Base-by-base conservation (phyloP, 345 rosid genomes). In the Capsella bursapastoris region DNA sequence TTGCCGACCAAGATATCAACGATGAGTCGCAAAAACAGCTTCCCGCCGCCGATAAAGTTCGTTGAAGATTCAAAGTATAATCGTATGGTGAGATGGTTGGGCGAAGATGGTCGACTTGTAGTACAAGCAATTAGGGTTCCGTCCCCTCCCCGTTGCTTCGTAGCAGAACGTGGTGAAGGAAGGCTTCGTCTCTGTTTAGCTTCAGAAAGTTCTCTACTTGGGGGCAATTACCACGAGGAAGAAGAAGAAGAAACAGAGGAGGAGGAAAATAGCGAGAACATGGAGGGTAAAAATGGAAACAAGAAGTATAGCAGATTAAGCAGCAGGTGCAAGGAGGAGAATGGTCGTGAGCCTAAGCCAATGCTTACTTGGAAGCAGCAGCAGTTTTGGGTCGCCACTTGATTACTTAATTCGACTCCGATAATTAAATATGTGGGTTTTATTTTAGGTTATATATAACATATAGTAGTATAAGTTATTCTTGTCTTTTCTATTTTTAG, bases 41-140 rank as follows among this genome's bases (percentile, higher is more conserved):
- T 88, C 74, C 99, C 99, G 3, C 99, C 98, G 10, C 98, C 98
- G 6, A 64, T 96, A 68, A 88, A 87, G 13, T 87, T 91, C 31
- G 74, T 88, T 40, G 75, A 83, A 38, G 84, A 86, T 13, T 86
- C 89, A 25, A 66, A 49, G 25, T 78, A 80, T 0, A 67, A 32
- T 51, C 81, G 84, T 0, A 74, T 92, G 51, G 82, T 78, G 59
- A 72, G 78, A 55, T 75, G 91, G 61, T 75, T 68, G 52, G 76
- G 96, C 9, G 97, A 88, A 80, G 90, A 82, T 43, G 99, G 98
- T 37, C 82, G 97, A 66, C 80, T 96, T 59, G 73, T 96, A 32
- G 74, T 96, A 67, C 66, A 82, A 78, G 96, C 96, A 1, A 86
- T 82, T 31, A 57, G 35, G 38, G 78, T 72, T 51, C 60, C 82